These are phyloP conservation scores for Carex scoparia DNA, from an alignment of 176 grass and related monocot species.

Conservation along the genomic window DNA sequence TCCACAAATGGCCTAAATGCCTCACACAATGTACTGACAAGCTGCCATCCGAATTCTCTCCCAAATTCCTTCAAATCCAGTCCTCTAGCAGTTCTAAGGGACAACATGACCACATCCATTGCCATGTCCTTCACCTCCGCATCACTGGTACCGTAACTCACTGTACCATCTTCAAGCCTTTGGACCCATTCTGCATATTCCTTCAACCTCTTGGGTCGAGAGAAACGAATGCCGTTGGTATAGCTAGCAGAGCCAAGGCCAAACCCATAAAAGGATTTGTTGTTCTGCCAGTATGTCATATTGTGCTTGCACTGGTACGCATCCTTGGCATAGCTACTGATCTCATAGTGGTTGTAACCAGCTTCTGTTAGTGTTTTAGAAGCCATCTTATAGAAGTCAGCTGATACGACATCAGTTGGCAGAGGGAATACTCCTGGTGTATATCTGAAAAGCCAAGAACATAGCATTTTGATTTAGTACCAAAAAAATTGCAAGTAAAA, in stretches of 20 bases:
- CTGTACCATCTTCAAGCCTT: slow-evolving; percentile 46
- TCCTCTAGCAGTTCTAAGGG: slow-evolving; percentile 70
- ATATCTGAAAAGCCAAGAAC: slow-evolving; percentile 38
- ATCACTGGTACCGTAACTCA: slow-evolving; percentile 11
- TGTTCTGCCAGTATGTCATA: slow-evolving; percentile 71
- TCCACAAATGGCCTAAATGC: slow-evolving; percentile 56
- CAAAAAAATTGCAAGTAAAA: neutral
- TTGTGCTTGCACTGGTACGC: slow-evolving; percentile 90
- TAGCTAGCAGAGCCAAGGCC: slow-evolving; percentile 83
- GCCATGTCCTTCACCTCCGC: slow-evolving; percentile 64
- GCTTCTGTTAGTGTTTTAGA: slow-evolving; percentile 56
- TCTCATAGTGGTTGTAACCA: slow-evolving; percentile 80
- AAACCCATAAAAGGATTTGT: slow-evolving; percentile 72
- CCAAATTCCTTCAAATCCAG: slow-evolving; percentile 57
- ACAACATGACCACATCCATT: slow-evolving; percentile 81
- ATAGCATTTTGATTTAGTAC: neutral
- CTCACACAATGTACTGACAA: slow-evolving; percentile 43
- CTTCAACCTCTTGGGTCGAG: slow-evolving; percentile 72
- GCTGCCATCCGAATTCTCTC: slow-evolving; percentile 48
- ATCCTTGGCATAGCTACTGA: slow-evolving; percentile 83
- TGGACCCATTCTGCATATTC: slow-evolving; percentile 74
- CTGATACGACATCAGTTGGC: slow-evolving; percentile 57
- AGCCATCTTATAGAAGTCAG: slow-evolving; percentile 80
- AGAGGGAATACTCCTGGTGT: slow-evolving; percentile 74
- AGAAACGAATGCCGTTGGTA: slow-evolving; percentile 64